These are phyloP conservation scores for Vitis cinerea DNA, from an alignment of 164 flowering plant genomes.

Conservation along the genomic window DNA sequence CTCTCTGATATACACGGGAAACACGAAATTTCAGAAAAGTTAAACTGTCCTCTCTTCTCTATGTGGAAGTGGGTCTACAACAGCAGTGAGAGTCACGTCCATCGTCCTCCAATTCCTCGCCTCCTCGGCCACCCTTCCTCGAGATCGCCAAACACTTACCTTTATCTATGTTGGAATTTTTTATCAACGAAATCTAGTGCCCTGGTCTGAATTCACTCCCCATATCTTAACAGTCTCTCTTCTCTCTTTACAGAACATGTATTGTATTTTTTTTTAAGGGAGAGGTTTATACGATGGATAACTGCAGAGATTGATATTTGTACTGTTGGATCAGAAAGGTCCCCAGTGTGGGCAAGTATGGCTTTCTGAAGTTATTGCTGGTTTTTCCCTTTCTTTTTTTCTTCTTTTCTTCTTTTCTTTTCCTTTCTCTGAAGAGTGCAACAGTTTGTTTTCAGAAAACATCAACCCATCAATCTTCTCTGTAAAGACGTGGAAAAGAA, in stretches of 20 bases:
- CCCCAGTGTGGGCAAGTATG: constrained; percentile 2
- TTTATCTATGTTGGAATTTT: constrained; percentile 11
- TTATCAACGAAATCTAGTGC: neutral
- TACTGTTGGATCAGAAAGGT: constrained; percentile 2
- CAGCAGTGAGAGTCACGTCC: constrained; percentile 15
- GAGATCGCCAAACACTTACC: constrained; percentile 18
- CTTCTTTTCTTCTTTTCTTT: neutral
- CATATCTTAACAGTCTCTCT: neutral
- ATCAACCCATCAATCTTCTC: constrained; percentile 18
- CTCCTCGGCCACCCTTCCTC: constrained; percentile 16
- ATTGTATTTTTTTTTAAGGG: neutral
- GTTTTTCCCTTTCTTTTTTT: neutral
- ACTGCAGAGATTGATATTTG: neutral
- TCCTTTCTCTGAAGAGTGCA: constrained; percentile 2
- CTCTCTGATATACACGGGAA: neutral
- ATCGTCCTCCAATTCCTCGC: constrained; percentile 20
- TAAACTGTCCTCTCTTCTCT: neutral
- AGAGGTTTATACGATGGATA: neutral
- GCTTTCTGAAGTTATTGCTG: constrained; percentile 12
- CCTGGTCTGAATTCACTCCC: neutral
- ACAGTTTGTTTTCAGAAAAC: constrained; percentile 27
- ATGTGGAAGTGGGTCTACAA: constrained; percentile 12
- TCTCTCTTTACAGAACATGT: neutral
- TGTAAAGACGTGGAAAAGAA: constrained; percentile 29
- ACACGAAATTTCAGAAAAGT: neutral